Conservation (phyloP, 139 green algal genomes). For the Chlorella sp. region DNA sequence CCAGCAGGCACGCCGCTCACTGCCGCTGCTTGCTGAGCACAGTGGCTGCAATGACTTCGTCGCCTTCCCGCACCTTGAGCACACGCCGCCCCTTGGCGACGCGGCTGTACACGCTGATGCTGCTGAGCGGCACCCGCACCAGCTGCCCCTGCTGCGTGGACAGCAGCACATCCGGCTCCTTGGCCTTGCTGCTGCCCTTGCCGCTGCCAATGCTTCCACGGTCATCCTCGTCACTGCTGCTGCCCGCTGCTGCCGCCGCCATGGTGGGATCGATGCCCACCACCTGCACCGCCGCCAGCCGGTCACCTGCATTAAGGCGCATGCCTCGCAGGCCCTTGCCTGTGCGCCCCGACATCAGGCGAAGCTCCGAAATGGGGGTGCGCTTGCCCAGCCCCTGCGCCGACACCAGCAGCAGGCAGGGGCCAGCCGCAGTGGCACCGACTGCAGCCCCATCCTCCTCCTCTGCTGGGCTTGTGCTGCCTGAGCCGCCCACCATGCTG, state of each 20-base stretch:
- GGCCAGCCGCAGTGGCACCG: neutral
- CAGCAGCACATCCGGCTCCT: slow-evolving; percentile 53
- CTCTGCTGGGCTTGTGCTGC: neutral
- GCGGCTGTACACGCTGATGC: slow-evolving; percentile 6
- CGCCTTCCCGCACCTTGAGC: slow-evolving; percentile 51
- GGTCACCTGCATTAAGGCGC: slow-evolving; percentile 49
- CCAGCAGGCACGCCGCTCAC: no score
- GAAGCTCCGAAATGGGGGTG: slow-evolving; percentile 51
- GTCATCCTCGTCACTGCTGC: neutral
- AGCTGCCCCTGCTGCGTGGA: slow-evolving; percentile 62
- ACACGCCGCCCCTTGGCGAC: slow-evolving; percentile 46
- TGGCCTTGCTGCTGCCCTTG: neutral
- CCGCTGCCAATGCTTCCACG: neutral
- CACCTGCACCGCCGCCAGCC: slow-evolving; percentile 47
- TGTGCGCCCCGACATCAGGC: slow-evolving; percentile 32
- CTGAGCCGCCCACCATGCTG: neutral
- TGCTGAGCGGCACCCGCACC: slow-evolving; percentile 40
- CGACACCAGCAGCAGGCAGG: slow-evolving; percentile 41
- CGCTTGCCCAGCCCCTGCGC: slow-evolving; percentile 51
- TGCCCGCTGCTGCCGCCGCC: neutral
- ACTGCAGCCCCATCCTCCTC: neutral
- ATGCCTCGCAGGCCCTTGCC: slow-evolving; percentile 41
- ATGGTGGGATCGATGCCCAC: slow-evolving; percentile 16
- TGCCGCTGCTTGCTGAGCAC: slow-evolving; percentile 25
- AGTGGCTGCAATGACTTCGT: slow-evolving; percentile 58